Evolutionary conservation across 129 eudicot species (phyloP), one percentile per base, ranked within the genome.

Genomic region (Escallonia rubra): DNA sequence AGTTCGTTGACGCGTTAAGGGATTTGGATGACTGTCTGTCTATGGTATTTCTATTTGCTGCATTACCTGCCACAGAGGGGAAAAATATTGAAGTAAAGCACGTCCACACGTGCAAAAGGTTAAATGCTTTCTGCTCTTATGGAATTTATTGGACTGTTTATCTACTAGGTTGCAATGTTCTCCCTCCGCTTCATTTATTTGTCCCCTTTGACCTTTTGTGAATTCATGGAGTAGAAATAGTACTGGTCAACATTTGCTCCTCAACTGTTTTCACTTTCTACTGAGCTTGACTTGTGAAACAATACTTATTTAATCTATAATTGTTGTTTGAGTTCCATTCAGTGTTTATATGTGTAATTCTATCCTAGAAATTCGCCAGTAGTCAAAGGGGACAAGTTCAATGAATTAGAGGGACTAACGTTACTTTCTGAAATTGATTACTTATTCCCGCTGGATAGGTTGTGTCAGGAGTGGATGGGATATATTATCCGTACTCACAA

Each of bases 391-490:
- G 34, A 23, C 34, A 0, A 23, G 34, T 23, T 23, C 34, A 23
- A 23, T 23, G 34, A 23, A 23, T 23, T 23, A 23, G 34, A 23
- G 34, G 34, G 34, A 23, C 34, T 23, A 23, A 23, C 34, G 34
- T 23, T 23, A 23, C 34, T 23, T 23, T 23, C 34, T 23, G 34
- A 23, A 23, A 23, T 23, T 23, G 34, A 23, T 23, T 23, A 23
- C 34, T 23, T 23, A 23, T 23, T 7, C 15, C 23, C 15, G 11
- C 41, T 3, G 59, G 47, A 53, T 72, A 91, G 98, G 81, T 75
- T 91, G 84, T 83, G 98, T 64, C 98, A 88, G 59, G 98, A 91
- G 71, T 91, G 94, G 94, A 96, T 85, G 80, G 98, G 91, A 12
- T 91, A 83, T 70, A 78, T 91, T 10, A 78, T 96, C 12, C 96